Percentiles rank a stretch among this genome's conserved stretches.
Evolutionary conservation across 1,139 yeast genomes (phyloP).

Genomic region (Blastobotrys persicus): DNA sequence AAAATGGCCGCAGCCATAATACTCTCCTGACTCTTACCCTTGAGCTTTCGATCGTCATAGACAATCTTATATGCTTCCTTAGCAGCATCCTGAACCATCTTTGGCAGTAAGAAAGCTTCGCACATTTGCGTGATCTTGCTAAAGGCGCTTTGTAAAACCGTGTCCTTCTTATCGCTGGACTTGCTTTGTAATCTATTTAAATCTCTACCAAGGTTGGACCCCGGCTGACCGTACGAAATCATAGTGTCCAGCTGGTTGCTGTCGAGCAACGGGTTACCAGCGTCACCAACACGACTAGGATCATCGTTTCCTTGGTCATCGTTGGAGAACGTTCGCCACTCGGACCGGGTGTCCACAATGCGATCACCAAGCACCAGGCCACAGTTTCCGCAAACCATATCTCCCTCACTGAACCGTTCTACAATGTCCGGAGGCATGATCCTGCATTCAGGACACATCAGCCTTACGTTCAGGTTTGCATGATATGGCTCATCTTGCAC

Average conservation of each 20-base stretch:
- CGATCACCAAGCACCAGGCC: conserved; percentile 91
- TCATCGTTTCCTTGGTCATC: conserved; percentile 98
- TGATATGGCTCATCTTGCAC: conserved; percentile 28
- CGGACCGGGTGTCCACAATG: conserved; percentile 92
- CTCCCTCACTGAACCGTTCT: conserved; percentile 95
- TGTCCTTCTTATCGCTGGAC: conserved; percentile 74
- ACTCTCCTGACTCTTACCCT: conserved; percentile 90
- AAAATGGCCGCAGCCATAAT: conserved; percentile 96
- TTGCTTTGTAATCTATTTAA: conserved; percentile 85
- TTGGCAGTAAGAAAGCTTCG: conserved; percentile 92
- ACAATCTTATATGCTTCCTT: conserved; percentile 93
- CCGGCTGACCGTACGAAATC: conserved; percentile 75
- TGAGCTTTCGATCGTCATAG: conserved; percentile 78
- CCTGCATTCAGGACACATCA: conserved; percentile 95
- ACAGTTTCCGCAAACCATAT: conserved; percentile 95
- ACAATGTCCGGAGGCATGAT: conserved; percentile 93
- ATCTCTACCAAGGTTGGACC: conserved; percentile 73
- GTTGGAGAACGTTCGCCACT: conserved; percentile 94
- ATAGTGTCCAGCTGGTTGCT: conserved; percentile 90
- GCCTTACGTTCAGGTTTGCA: conserved; percentile 72
- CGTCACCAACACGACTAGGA: conserved; percentile 99
- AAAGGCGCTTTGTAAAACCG: conserved; percentile 84
- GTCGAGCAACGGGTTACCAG: conserved; percentile 90
- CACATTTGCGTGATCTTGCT: conserved; percentile 93
- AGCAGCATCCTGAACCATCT: conserved; percentile 95